Conservation (phyloP, 768 basidiomycete genomes). For the Tephrocybe sp. region DNA sequence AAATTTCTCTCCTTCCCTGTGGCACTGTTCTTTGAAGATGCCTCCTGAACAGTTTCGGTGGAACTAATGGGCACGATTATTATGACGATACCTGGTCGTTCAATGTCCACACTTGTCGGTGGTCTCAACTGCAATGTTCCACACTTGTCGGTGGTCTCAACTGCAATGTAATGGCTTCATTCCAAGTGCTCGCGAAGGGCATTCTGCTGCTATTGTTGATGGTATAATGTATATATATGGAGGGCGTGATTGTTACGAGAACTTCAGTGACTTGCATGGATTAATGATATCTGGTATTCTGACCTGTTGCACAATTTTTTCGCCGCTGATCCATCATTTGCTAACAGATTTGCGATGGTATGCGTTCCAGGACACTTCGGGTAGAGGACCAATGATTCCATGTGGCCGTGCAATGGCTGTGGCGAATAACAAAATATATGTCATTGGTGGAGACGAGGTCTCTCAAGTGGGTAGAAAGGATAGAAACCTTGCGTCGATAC, state of each 20-base stretch:
- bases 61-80: constrained; percentile 94
- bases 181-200: constrained; percentile 93
- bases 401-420: constrained; percentile 99
- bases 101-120: constrained; percentile 72
- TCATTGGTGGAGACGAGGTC: constrained; percentile 98
- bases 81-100: constrained; percentile 99
- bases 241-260: constrained; percentile 92
- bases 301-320: too few species aligned
- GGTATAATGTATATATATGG: constrained; percentile 98
- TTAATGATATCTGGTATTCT: constrained; percentile 92
- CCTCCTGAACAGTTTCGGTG: constrained; percentile 68
- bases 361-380: constrained; percentile 99
- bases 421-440: constrained; percentile 82
- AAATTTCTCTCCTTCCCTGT: too few species aligned
- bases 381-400: constrained; percentile 86
- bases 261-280: constrained; percentile 88
- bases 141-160: constrained; percentile 81
- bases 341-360: constrained; percentile 97
- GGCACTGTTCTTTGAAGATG: too few species aligned
- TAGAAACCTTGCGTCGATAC: too few species aligned
- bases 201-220: constrained; percentile 94
- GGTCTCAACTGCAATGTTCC: constrained; percentile 89
- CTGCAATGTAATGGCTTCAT: constrained; percentile 95
- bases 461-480: too few species aligned
- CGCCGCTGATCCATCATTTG: too few species aligned